Conservation (phyloP, 1,139 yeast species). For the Saccharomycopsis hybrid region DNA sequence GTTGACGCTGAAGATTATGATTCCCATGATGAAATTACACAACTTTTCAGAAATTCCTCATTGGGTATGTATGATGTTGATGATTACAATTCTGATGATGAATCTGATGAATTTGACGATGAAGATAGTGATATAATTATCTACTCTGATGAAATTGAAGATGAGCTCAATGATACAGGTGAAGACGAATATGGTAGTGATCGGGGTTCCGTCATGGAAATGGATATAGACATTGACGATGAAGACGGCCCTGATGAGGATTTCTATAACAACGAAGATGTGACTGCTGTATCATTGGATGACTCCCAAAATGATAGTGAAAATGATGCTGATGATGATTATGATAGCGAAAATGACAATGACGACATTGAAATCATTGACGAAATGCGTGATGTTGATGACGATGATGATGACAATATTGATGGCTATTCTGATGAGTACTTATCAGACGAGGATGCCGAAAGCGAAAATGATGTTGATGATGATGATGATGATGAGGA, state of each 20-base stretch:
- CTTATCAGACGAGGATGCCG: constrained; percentile 25
- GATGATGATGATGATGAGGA: constrained; percentile 32
- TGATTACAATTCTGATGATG: constrained; percentile 64
- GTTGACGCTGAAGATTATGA: constrained; percentile 47
- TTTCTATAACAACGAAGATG: too few species aligned
- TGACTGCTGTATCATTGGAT: constrained; percentile 4
- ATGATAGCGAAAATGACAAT: constrained; percentile 26
- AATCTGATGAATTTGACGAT: constrained; percentile 29
- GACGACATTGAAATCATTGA: constrained; percentile 24
- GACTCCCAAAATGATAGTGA: constrained; percentile 32
- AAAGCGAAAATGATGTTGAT: too few species aligned
- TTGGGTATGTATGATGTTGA: constrained; percentile 89
- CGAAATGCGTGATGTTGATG: constrained; percentile 28
- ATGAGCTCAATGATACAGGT: constrained; percentile 23
- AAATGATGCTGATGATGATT: constrained; percentile 30
- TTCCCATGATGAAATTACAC: constrained; percentile 69
- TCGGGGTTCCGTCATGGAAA: constrained; percentile 29
- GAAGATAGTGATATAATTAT: constrained; percentile 23
- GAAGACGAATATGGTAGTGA: constrained; percentile 29
- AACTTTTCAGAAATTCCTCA: constrained; percentile 74
- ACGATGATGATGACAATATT: constrained; percentile 23
- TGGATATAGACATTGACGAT: constrained; percentile 26
- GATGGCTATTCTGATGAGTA: constrained; percentile 25
- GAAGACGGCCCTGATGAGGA: constrained; percentile 25
- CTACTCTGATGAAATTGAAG: constrained; percentile 23